Evolutionary conservation across 208 protist species (phyloP).

Genomic region (Trypanosoma cruzi): DNA sequence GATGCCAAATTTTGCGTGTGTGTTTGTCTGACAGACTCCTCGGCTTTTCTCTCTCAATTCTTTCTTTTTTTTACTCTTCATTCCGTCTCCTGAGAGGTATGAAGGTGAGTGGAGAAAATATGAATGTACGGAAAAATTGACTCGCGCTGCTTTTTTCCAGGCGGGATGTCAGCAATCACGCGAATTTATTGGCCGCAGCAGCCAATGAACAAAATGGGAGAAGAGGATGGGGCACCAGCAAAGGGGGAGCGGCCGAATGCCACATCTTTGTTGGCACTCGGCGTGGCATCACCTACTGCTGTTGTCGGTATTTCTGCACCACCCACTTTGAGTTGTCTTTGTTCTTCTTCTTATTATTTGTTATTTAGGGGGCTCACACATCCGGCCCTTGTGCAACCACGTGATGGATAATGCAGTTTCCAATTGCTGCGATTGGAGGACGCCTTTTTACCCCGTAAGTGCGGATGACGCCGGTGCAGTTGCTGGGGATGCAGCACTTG

Average conservation of each 20-base stretch:
- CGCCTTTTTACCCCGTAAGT: neutral
- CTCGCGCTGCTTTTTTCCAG: neutral
- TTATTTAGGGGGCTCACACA: neutral
- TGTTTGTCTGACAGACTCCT: too few species aligned
- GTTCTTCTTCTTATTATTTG: neutral
- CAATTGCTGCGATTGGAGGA: neutral
- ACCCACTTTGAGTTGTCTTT: neutral
- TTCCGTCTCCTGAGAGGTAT: neutral
- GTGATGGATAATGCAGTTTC: neutral
- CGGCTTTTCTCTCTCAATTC: neutral
- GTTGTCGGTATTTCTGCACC: neutral
- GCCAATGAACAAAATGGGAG: neutral
- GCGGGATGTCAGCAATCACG: neutral
- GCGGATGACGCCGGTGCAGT: neutral
- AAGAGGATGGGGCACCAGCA: neutral
- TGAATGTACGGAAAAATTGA: neutral
- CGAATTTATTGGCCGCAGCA: neutral
- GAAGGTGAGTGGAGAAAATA: neutral
- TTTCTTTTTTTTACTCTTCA: neutral
- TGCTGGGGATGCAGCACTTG: neutral
- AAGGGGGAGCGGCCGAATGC: neutral
- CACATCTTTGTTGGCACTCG: neutral
- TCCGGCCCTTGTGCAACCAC: neutral
- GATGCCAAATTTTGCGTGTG: too few species aligned
- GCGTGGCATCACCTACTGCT: neutral